Evolutionary conservation across 2,329 filamentous ascomycete genomes (phyloP), one percentile per base, ranked within the genome.

Genomic region (Cordyceps cicadae): DNA sequence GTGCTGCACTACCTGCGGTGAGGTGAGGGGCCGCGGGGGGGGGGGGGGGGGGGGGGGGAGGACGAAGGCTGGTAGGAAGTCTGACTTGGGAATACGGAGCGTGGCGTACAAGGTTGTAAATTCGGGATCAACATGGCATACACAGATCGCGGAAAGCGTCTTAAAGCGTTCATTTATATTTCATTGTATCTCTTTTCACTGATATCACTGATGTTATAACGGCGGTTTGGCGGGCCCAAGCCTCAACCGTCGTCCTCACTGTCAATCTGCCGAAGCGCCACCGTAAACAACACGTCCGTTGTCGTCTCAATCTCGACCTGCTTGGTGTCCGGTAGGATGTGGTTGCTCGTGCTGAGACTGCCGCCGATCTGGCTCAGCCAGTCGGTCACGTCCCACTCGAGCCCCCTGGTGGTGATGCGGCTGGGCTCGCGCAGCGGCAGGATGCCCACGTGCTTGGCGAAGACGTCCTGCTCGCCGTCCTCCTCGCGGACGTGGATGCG

Each of bases 381-480:
- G 63, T 90, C 78, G 62, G 79, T 71, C 1, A 99, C 89, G 74
- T 99, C 92, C 94, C 94, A 99, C 70, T 96, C 87, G 21, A 97
- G 77, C 0, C 94, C 94, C 15, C 78, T 75, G 0, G 90, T 95
- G 8, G 85, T 87, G 67, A 99, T 91, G n/a, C 81, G 73, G 52
- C 89, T 87, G 3, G 87, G 84, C n/a, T 87, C 89, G 60, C 86
- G 88, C 24, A 97, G 76, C 0, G 94, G 94, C 45, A 99, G 78
- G 64, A 99, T 89, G 11, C 94, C 94, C 34, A 95, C 82, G 69
- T 96, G 86, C 70, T 89, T 87, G 7, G 83, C 89, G 67, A 96
- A 89, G 2, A 82, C 73, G 54, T 76, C 76, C 17, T 79, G 69
- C 61, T 62, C 69, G n/a, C 71, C 72, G 9, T 76, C 72, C 37